Base-by-base conservation (phyloP, 345 rosid species). In the Salix udensis region DNA sequence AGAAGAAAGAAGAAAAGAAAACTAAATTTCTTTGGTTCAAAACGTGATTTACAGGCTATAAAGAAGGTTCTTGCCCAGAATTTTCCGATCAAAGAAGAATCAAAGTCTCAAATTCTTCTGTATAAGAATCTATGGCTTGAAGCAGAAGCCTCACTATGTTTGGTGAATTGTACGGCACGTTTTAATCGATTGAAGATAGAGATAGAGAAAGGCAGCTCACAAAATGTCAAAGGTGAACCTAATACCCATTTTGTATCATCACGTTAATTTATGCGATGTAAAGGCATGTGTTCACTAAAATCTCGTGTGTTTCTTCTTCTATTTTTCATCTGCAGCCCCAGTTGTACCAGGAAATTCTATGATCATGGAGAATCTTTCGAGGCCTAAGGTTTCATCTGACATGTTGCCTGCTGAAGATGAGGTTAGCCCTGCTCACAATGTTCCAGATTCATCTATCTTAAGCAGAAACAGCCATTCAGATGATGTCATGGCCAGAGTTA, bases 121-220 rank as follows among this genome's bases (percentile, higher is more conserved):
- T 91, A 87, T 84, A 95, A 88, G 89, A 95, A 90, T 88, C 86
- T 95, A 76, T 95, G 97, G 98, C 92, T 95, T 19, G 97, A 91
- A 86, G 94, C 97, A 70, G 98, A 95, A 85, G 97, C 97, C 75
- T 84, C 88, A 70, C 83, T 95, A 77, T 91, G 92, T 81, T 87
- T 92, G 72, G 81, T 85, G 76, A 86, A 87, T 81, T 88, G 80
- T 84, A 85, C 80, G 83, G 88, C 93, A 76, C 94, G 98, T 71
- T 91, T 83, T 75, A 81, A 84, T 77, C 93, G 86, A 37, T 80
- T 89, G 82, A 88, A 88, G 76, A 70, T 76, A 13, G 90, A 89
- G 83, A 78, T 89, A 84, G 92, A 82, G 64, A 87, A 80, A 75
- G 68, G 74, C 79, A 77, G 82, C 77, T 71, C 55, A n/a, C 86